A percentile compares a stretch with the other conserved stretches of the same genome.
Conservation (phyloP, 176 grass and related monocot genomes). For the Triticum dicoccoides region DNA sequence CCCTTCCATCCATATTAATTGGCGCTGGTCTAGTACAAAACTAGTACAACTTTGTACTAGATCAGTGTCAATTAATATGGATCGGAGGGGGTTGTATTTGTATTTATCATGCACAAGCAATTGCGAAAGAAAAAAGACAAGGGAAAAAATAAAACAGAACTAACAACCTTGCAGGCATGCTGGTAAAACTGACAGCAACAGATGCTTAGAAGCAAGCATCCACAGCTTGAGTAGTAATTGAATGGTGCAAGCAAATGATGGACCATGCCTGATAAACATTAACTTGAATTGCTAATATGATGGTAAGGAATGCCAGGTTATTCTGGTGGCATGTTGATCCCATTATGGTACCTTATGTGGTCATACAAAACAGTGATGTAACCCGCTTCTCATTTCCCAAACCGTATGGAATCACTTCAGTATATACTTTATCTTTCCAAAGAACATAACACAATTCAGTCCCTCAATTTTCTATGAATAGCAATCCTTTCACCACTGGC, state of each 20-base stretch:
- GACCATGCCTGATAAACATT: neutral
- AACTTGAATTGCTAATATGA: neutral
- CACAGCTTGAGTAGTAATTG: neutral
- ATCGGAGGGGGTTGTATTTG: neutral
- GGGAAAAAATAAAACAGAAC: neutral
- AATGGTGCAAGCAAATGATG: neutral
- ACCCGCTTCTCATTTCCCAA: neutral
- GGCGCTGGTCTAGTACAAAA: too few relatives aligned
- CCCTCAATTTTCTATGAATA: neutral
- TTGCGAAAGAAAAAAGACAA: neutral
- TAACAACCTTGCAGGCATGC: neutral
- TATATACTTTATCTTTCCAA: neutral
- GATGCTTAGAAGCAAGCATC: neutral
- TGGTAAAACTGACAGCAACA: constrained; percentile 4
- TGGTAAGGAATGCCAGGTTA: neutral
- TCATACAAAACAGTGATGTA: neutral
- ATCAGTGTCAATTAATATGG: too few relatives aligned
- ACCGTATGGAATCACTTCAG: neutral
- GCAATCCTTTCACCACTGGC: neutral
- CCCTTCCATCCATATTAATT: too few relatives aligned
- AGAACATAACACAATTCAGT: neutral
- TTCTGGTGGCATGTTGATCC: neutral
- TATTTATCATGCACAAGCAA: neutral
- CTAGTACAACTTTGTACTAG: too few relatives aligned
- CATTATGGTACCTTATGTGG: neutral